A percentile compares a stretch with the other conserved stretches of the same genome.
These are phyloP conservation scores for Globisporangium middletonii DNA, from an alignment of 352 stramenopile genomes.

Conservation along the genomic window DNA sequence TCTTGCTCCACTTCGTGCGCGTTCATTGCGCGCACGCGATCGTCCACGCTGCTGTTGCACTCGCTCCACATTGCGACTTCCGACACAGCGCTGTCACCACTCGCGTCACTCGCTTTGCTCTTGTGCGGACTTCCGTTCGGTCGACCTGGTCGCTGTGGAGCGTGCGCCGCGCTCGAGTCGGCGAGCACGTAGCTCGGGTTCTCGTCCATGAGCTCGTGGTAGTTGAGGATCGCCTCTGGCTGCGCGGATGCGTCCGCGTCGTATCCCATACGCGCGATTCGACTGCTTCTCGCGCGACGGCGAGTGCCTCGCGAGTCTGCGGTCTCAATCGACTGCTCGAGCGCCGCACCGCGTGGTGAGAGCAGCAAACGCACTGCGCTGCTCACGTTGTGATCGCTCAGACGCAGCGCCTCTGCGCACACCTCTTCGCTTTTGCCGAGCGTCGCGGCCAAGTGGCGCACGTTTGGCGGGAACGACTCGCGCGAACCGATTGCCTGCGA, in stretches of 20 bases:
- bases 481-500: constrained; percentile 5
- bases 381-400: constrained; percentile 44
- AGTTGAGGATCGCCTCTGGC: constrained; percentile 22
- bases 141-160: constrained; percentile 15
- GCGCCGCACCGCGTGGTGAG: constrained; percentile 26
- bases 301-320: neutral
- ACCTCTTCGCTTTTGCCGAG: constrained; percentile 39
- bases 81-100: constrained; percentile 18
- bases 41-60: constrained; percentile 56
- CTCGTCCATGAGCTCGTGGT: constrained; percentile 72
- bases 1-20: constrained; percentile 60
- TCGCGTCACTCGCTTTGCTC: constrained; percentile 25
- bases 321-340: constrained; percentile 17
- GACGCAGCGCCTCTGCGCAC: constrained; percentile 51
- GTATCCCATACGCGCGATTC: neutral
- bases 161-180: constrained; percentile 44
- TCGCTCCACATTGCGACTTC: constrained; percentile 63
- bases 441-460: constrained; percentile 42
- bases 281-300: neutral
- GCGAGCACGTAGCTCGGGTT: constrained; percentile 71
- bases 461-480: constrained; percentile 29
- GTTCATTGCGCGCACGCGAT: constrained; percentile 51
- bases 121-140: constrained; percentile 40
- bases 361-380: constrained; percentile 55
- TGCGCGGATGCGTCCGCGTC: constrained; percentile 4